These are phyloP conservation scores for Corylus americana DNA, from an alignment of 306 rosid genomes.

Conservation along the genomic window DNA sequence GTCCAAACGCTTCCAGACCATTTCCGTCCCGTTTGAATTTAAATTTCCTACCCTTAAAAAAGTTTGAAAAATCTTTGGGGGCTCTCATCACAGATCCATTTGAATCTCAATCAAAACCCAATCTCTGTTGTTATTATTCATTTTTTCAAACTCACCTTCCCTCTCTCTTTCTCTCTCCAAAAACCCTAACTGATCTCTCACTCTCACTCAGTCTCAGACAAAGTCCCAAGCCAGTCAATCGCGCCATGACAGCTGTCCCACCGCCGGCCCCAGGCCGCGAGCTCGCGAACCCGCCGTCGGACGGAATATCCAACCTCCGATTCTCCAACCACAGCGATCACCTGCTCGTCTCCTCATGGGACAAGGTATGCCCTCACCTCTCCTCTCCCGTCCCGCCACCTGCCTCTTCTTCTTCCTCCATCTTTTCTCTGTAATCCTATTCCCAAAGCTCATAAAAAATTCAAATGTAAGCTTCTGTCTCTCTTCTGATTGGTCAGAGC, in stretches of 20 bases:
- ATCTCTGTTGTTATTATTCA: not conserved
- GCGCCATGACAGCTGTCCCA: conserved; percentile 49
- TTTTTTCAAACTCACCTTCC: conserved; percentile 45
- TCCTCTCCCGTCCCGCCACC: not conserved
- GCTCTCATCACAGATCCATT: not conserved
- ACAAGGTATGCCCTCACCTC: conserved; percentile 53
- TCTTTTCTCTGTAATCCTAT: not conserved
- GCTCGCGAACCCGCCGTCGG: conserved; percentile 75
- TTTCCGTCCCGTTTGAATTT: conserved; percentile 17
- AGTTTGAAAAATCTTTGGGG: not conserved
- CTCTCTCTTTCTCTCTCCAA: conserved; percentile 33
- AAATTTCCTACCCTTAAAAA: not conserved
- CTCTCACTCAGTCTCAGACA: conserved; percentile 12
- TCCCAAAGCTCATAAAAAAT: not conserved
- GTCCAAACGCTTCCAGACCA: not conserved
- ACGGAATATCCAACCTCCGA: conserved; percentile 89
- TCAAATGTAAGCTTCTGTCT: not conserved
- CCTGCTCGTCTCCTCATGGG: conserved; percentile 95
- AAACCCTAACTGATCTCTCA: conserved; percentile 10
- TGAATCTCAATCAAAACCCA: not conserved
- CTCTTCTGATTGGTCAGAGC: conserved; percentile 39
- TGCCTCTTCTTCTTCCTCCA: not conserved
- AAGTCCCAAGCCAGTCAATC: not conserved
- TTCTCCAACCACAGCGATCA: conserved; percentile 89
- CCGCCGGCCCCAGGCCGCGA: conserved; percentile 75